These are phyloP conservation scores for Hordeum marinum DNA, from an alignment of 176 grass and related monocot genomes.

Conservation along the genomic window DNA sequence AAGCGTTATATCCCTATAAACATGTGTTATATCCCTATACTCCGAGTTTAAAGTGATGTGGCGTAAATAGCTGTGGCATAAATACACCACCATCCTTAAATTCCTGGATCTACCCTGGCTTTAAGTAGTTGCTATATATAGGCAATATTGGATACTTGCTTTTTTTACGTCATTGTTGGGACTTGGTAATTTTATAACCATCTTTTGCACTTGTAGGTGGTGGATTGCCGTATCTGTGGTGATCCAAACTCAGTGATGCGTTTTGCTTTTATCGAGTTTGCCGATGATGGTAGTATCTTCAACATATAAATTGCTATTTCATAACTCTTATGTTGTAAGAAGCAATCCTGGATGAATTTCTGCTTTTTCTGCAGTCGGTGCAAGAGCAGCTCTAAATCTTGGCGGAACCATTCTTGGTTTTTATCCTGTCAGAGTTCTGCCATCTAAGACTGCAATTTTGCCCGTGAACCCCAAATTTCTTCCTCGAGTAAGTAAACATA, in stretches of 20 bases:
- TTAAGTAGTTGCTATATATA: not conserved
- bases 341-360: constrained; percentile 15
- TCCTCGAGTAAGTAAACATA: constrained; percentile 55
- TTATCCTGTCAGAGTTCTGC: constrained; percentile 94
- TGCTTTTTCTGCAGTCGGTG: constrained; percentile 57
- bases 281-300: constrained; percentile 72
- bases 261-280: constrained; percentile 99
- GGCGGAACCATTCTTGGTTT: constrained; percentile 81
- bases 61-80: not conserved
- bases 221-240: constrained; percentile 95
- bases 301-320: not conserved
- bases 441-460: constrained; percentile 93
- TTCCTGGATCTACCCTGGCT: not conserved
- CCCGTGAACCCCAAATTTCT: constrained; percentile 98
- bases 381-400: constrained; percentile 76
- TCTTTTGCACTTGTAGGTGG: constrained; percentile 50
- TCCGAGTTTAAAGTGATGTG: not conserved
- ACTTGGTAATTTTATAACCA: constrained; percentile 9
- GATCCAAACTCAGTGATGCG: constrained; percentile 89
- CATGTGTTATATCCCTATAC: not conserved
- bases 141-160: not conserved
- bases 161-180: not conserved
- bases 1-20: not conserved
- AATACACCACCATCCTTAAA: not conserved
- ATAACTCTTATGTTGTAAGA: not conserved